Percentiles rank a stretch among this genome's conserved stretches.
Conservation (phyloP, 2,329 filamentous ascomycete genomes). For the Cytospora leucostoma region DNA sequence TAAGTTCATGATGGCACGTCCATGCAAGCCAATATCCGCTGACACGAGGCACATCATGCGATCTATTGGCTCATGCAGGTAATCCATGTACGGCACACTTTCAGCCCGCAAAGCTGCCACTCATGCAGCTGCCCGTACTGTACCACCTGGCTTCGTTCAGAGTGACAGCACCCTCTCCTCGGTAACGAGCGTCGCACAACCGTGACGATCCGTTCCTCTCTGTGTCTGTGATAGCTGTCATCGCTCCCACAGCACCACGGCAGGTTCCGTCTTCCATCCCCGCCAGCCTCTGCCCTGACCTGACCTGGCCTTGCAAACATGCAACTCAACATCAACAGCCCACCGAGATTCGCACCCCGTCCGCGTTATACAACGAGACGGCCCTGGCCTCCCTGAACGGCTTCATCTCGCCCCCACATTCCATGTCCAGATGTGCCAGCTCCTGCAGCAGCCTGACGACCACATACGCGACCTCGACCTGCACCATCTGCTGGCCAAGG, state of each 20-base stretch:
- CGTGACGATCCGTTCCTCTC: background rate
- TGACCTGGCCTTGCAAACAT: background rate
- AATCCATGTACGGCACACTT: background rate
- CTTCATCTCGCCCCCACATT: background rate
- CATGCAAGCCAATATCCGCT: background rate
- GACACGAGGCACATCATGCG: background rate
- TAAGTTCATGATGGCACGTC: background rate
- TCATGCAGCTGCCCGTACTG: constrained; percentile 1
- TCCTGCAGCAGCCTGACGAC: constrained; percentile 25
- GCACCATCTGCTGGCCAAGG: constrained; percentile 23
- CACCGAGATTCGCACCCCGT: constrained; percentile 20
- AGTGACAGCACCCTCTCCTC: no score
- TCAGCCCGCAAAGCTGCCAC: background rate
- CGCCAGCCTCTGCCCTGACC: background rate
- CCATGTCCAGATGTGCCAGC: constrained; percentile 9
- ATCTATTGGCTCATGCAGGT: constrained; percentile 1
- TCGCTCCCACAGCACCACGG: background rate
- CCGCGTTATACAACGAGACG: constrained; percentile 24
- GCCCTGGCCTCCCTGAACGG: constrained; percentile 26
- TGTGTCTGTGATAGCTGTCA: background rate
- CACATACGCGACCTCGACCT: constrained; percentile 20
- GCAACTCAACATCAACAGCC: background rate
- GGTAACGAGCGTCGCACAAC: no score
- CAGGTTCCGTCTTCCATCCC: background rate
- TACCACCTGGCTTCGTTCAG: no score